Evolutionary conservation across 176 grass and related monocot genomes (phyloP).

Genomic region (Aegilops longissima): DNA sequence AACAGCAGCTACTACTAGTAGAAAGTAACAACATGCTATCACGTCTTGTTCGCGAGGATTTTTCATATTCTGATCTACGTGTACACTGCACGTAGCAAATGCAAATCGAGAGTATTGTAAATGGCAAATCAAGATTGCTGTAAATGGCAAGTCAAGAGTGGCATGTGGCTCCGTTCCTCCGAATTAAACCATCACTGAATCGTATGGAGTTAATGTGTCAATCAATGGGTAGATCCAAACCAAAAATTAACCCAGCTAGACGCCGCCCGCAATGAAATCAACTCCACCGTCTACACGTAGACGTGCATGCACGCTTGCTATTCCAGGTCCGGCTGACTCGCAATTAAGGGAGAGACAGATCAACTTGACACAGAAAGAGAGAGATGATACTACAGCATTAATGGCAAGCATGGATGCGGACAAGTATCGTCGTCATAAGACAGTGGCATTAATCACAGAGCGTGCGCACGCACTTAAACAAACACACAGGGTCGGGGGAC

Average conservation of each 20-base stretch:
- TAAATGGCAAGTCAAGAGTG: neutral
- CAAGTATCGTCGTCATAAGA: neutral
- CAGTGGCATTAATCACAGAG: slow-evolving; percentile 25
- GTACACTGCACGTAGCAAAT: no score
- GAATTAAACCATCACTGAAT: slow-evolving; percentile 29
- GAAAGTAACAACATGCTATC: no score
- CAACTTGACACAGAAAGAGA: neutral
- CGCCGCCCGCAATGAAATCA: no score
- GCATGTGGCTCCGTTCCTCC: neutral
- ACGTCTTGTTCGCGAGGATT: neutral
- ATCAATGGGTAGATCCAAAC: no score
- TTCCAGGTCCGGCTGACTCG: no score
- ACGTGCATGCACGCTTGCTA: no score
- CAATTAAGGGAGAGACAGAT: neutral
- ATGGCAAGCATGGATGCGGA: slow-evolving; percentile 3
- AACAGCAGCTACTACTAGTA: neutral
- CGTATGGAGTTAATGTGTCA: neutral
- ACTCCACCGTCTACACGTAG: no score
- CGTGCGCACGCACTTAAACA: slow-evolving; percentile 25
- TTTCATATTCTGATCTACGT: no score
- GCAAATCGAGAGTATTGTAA: no score
- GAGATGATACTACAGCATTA: slow-evolving; percentile 23
- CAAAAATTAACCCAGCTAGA: no score
- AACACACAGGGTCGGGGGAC: neutral
- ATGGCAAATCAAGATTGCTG: neutral